These are phyloP conservation scores for Fusarium lateritium DNA, from an alignment of 2,329 filamentous ascomycete genomes.

Conservation along the genomic window DNA sequence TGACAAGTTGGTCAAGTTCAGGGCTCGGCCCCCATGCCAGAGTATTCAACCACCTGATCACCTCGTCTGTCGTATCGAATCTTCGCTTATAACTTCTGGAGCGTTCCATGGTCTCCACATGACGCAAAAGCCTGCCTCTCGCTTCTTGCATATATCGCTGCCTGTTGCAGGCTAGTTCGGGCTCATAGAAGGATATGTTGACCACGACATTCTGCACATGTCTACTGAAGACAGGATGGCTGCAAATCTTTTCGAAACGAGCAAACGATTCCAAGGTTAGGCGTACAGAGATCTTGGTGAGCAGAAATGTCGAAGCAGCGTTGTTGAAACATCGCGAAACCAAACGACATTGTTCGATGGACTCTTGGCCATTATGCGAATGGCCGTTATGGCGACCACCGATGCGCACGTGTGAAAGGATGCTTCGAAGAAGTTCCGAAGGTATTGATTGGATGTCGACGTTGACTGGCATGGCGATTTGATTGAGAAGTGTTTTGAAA, in stretches of 20 bases:
- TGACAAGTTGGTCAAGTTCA: background rate
- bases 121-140: background rate
- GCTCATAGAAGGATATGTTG: slow-evolving; percentile 4
- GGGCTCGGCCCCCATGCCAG: background rate
- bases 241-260: background rate
- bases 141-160: slow-evolving; percentile 7
- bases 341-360: slow-evolving; percentile 6
- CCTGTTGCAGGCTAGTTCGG: background rate
- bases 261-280: background rate
- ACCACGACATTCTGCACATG: slow-evolving; percentile 1
- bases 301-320: background rate
- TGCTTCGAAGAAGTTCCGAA: too few species aligned
- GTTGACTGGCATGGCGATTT: too few species aligned
- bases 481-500: too few species aligned
- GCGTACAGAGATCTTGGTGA: background rate
- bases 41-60: background rate
- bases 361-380: too few species aligned
- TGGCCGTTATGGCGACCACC: too few species aligned
- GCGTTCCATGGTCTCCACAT: slow-evolving; percentile 7
- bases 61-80: background rate
- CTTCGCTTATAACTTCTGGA: background rate
- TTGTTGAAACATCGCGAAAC: slow-evolving; percentile 9
- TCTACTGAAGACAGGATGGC: slow-evolving; percentile 4
- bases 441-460: too few species aligned
- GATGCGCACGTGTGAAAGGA: too few species aligned